Evolutionary conservation across 2,329 filamentous ascomycete genomes (phyloP).

Genomic region (Phoma sp.): DNA sequence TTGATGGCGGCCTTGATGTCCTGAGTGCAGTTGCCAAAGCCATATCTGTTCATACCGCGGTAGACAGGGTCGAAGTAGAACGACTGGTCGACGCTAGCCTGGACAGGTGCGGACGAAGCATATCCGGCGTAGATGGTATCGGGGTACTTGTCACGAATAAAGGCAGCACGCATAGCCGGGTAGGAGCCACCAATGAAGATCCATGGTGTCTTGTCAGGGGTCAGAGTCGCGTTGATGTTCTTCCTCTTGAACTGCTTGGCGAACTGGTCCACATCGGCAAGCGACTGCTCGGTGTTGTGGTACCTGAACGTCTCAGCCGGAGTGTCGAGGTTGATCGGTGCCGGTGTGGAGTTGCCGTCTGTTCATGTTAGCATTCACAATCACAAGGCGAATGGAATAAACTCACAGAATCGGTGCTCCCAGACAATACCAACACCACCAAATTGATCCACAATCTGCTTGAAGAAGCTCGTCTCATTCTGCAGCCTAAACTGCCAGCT

Average conservation of each 20-base stretch:
- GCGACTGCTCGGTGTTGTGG: constrained; percentile 51
- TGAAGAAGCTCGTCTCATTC: constrained; percentile 45
- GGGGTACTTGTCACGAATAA: constrained; percentile 49
- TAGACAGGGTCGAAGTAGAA: constrained; percentile 60
- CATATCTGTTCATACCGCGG: constrained; percentile 53
- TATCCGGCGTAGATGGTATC: constrained; percentile 48
- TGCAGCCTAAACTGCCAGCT: constrained; percentile 37
- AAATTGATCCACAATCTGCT: constrained; percentile 46
- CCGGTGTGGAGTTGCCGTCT: constrained; percentile 52
- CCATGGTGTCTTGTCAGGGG: constrained; percentile 48
- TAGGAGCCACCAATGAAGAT: constrained; percentile 50
- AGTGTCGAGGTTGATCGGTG: constrained; percentile 41
- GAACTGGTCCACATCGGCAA: constrained; percentile 52
- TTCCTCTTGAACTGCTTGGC: constrained; percentile 49
- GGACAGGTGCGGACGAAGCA: constrained; percentile 50
- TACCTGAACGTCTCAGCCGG: constrained; percentile 45
- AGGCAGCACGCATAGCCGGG: constrained; percentile 49
- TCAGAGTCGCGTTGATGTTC: constrained; percentile 45
- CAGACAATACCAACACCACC: constrained; percentile 50
- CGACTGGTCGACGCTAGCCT: constrained; percentile 60
- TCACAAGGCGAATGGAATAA: background rate
- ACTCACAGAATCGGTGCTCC: constrained; percentile 51
- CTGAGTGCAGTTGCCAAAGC: constrained; percentile 57
- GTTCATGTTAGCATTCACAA: constrained; percentile 5
- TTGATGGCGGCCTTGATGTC: constrained; percentile 58